Base-by-base conservation (phyloP, 2,329 filamentous ascomycete genomes). In the Passalora sequoiae region DNA sequence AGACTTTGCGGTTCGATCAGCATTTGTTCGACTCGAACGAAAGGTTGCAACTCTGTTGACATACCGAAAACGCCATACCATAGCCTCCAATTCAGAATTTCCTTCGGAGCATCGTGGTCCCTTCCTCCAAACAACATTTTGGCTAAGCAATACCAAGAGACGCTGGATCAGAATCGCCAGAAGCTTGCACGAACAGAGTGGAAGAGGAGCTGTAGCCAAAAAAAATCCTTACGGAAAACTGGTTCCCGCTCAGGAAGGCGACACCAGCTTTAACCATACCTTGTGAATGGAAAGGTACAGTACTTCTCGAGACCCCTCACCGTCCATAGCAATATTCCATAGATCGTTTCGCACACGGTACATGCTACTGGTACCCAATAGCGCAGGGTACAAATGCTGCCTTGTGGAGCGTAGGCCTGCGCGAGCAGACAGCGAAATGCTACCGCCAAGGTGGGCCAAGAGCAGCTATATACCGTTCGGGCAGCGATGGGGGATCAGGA, bases 51-150 rank as follows among this genome's bases (percentile, higher is more conserved):
- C n/a, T n/a, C n/a, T n/a, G n/a, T n/a, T n/a, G 25, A 40, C 57
- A 53, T 37, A 61, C 58, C 60, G 50, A 86, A 60, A 42, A 89
- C 83, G 30, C 84, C 81, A 64, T 85, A 86, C 81, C 83, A 88
- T 49, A 89, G 72, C 32, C 79, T 74, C 83, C 83, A 88, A 68
- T 89, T 89, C 63, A 88, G 78, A 49, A 81, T 76, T 59, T 84
- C 78, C 43, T 75, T 74, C 4, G 85, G 85, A 47, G 86, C 83
- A 46, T 77, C 76, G 9, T 37, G 80, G 70, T 78, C 66, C 42
- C 63, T 32, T 46, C 42, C 61, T 54, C 51, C 44, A 31, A 51
- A 53, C 29, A 57, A 53, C 53, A 62, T 61, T 44, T 51, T 55
- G 40, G 46, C 52, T 45, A 38, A 25, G 19, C 27, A 28, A 6